Conservation (phyloP, 192 early-diverging fungal species). For the Coemansia sp. region DNA sequence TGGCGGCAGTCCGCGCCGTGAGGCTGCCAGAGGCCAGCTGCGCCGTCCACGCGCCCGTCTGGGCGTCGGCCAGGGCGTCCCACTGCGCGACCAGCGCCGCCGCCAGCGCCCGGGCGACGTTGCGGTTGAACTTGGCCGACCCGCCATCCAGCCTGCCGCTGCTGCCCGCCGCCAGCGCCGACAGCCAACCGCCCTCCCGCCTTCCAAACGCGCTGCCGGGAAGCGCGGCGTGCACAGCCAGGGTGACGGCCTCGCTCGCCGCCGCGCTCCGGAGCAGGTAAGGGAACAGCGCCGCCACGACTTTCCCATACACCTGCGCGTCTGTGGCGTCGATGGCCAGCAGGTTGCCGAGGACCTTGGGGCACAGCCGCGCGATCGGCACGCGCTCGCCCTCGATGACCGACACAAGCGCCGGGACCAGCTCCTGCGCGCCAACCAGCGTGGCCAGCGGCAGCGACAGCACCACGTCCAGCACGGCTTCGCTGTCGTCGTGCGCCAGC, state of each 20-base stretch:
- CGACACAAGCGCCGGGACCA: conserved; percentile 23
- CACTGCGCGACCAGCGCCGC: conserved; percentile 17
- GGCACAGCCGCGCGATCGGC: conserved; percentile 6
- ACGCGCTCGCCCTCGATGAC: conserved; percentile 30
- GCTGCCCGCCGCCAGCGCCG: conserved; percentile 6
- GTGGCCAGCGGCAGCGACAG: conserved; percentile 24
- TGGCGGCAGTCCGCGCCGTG: conserved; percentile 11
- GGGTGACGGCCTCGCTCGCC: conserved; percentile 9
- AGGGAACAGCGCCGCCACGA: conserved; percentile 22
- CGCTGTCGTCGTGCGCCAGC: conserved; percentile 40
- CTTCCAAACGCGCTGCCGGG: conserved; percentile 11
- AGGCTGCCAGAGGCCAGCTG: conserved; percentile 16
- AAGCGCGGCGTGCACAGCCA: not conserved
- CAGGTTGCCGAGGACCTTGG: conserved; percentile 8
- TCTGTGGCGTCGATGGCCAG: conserved; percentile 19
- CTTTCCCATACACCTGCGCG: not conserved
- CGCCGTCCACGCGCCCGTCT: conserved; percentile 12
- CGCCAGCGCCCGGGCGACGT: conserved; percentile 10
- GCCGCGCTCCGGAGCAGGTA: conserved; percentile 10
- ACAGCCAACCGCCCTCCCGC: conserved; percentile 31
- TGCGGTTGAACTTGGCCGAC: conserved; percentile 11
- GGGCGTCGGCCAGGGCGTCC: not conserved
- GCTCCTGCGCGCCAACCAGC: conserved; percentile 4
- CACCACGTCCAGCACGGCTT: conserved; percentile 23
- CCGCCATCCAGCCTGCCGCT: not conserved